Evolutionary conservation across 495 filamentous ascomycete genomes (phyloP).

Genomic region (Polyplosphaeria fusca): DNA sequence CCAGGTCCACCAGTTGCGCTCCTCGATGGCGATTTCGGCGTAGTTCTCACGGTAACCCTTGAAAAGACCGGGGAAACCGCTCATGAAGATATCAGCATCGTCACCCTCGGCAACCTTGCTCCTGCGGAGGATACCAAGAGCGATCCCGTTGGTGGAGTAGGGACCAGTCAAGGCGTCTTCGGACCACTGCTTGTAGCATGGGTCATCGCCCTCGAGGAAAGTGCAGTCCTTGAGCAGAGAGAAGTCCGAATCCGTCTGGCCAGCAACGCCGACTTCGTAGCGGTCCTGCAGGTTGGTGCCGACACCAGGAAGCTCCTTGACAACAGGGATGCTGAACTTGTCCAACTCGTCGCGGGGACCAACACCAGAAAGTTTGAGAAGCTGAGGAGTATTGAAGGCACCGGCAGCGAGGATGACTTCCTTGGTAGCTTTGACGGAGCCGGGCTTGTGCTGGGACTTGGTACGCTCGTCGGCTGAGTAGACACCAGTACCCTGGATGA

Average conservation of each 20-base stretch:
- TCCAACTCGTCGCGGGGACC: constrained; percentile 51
- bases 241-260: constrained; percentile 41
- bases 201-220: constrained; percentile 43
- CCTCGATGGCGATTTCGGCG: constrained; percentile 30
- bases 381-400: constrained; percentile 57
- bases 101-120: constrained; percentile 36
- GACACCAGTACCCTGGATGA: constrained; percentile 55
- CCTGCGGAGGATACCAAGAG: constrained; percentile 47
- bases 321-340: constrained; percentile 48
- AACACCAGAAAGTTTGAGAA: constrained; percentile 62
- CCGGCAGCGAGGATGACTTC: constrained; percentile 67
- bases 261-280: constrained; percentile 50
- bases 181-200: constrained; percentile 51
- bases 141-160: constrained; percentile 40
- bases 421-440: constrained; percentile 47
- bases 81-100: constrained; percentile 51
- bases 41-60: constrained; percentile 50
- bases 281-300: constrained; percentile 66
- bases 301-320: constrained; percentile 56
- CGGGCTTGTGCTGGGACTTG: constrained; percentile 40
- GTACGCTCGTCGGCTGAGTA: constrained; percentile 55
- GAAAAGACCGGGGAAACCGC: constrained; percentile 53
- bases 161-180: constrained; percentile 37
- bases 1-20: constrained; percentile 41
- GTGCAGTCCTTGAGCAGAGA: constrained; percentile 47